Evolutionary conservation across 75 land plant genomes (phyloP).

Genomic region (Cryptomeria japonica): DNA sequence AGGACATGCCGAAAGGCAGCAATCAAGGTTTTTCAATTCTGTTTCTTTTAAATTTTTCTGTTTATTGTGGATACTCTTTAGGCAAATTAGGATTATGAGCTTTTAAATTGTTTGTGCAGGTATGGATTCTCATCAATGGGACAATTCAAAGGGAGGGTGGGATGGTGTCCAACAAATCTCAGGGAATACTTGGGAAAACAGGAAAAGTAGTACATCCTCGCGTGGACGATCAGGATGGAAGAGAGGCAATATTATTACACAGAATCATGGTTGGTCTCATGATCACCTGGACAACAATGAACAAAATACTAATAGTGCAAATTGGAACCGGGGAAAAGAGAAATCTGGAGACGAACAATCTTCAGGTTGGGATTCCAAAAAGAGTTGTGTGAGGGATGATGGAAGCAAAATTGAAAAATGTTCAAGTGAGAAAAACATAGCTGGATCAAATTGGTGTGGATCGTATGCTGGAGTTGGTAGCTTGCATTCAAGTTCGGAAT

Average conservation of each 20-base stretch:
- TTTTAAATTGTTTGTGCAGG: conserved; percentile 26
- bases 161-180: conserved; percentile 26
- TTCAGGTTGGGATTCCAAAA: conserved; percentile 11
- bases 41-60: not conserved
- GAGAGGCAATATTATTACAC: not conserved
- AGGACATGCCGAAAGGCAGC: conserved; percentile 35
- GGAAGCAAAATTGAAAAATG: not conserved
- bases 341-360: conserved; percentile 8
- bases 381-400: not conserved
- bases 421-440: not conserved
- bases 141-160: conserved; percentile 24
- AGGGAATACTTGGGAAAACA: conserved; percentile 22
- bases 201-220: conserved; percentile 18
- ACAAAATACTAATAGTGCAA: not conserved
- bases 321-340: conserved; percentile 6
- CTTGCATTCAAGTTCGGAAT: conserved; percentile 2
- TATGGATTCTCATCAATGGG: conserved; percentile 24
- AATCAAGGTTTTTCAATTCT: conserved; percentile 42
- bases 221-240: conserved; percentile 16
- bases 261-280: conserved; percentile 8
- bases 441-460: conserved; percentile 4
- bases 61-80: not conserved
- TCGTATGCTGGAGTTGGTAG: not conserved
- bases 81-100: not conserved
- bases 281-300: not conserved